phyloP scores from a whole-genome alignment of 345 rosid species.

The Populus deltoides region DNA sequence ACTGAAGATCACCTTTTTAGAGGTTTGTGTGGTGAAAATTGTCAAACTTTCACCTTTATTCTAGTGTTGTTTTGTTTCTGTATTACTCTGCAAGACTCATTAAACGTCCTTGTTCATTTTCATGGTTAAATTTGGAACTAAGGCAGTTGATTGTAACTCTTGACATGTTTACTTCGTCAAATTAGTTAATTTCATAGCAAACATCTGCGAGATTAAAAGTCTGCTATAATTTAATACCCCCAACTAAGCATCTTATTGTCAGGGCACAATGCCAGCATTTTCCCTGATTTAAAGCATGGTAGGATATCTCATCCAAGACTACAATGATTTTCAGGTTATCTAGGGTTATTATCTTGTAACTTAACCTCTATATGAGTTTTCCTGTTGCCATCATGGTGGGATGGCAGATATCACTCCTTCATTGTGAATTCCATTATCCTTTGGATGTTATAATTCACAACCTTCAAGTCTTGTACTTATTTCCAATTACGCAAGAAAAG shows the following conservation, averaged over 20 bases:
- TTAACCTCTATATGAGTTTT: too few relatives aligned
- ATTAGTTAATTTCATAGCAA: background rate
- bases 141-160: too few relatives aligned
- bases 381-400: background rate
- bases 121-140: too few relatives aligned
- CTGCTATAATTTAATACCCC: background rate
- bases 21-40: slow-evolving; percentile 42
- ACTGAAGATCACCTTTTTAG: slow-evolving; percentile 93
- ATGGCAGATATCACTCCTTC: background rate
- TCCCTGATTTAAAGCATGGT: background rate
- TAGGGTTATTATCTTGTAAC: too few relatives aligned
- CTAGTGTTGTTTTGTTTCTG: background rate
- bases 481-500: background rate
- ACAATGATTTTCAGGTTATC: too few relatives aligned
- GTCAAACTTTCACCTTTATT: background rate
- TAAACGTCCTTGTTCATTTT: background rate
- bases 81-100: background rate
- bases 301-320: too few relatives aligned
- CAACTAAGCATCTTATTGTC: background rate
- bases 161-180: too few relatives aligned
- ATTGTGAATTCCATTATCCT: background rate
- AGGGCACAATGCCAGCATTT: background rate
- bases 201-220: background rate
- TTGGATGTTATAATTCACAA: too few relatives aligned
- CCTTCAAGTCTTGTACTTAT: too few relatives aligned